Base-by-base conservation (phyloP, 345 rosid species). In the Psidium guajava region DNA sequence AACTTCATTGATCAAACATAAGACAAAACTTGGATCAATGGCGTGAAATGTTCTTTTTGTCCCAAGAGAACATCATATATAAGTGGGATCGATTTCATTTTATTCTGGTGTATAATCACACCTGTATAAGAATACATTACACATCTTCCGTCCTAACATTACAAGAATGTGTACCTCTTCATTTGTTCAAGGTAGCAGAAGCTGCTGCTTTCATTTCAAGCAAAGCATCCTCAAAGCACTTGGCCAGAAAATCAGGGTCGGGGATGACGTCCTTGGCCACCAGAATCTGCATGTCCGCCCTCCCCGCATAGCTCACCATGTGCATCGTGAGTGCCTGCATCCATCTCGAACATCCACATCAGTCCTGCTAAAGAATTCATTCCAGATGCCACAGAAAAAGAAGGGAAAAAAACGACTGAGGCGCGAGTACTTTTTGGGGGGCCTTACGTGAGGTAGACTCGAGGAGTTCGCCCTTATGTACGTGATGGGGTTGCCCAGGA, bases 181-280 rank as follows among this genome's bases (percentile, higher is more conserved):
- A 54, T 13, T 28, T 82, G 3, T 50, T 64, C 44, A 11, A 15
- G 53, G 88, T 55, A 2, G 69, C 42, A 9, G 81, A 18, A 54
- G 90, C 92, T 8, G 93, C 93, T 84, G 87, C 89, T 83, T 91
- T 92, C 97, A 94, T 91, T 85, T 92, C 91, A 57, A 57, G 82
- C 88, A 94, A 87, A 10, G 92, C 90, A 59, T 91, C 93, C 86
- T 93, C 91, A 14, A 91, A 91, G 89, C 95, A 91, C 84, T 89
- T 90, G 5, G 94, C 95, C 40, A 93, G 90, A 87, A 91, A 89
- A 84, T 90, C 95, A 2, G 95, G 95, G 77, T 92, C 95, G 93
- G 93, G 95, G 53, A 94, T 90, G 6, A 94, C 89, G 81, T 93
- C 95, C 87, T 92, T 92, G 42, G 95, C 95, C 77, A 89, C 97